These are phyloP conservation scores for Phytophthora agathidicida DNA, from an alignment of 352 stramenopile genomes.

Conservation along the genomic window DNA sequence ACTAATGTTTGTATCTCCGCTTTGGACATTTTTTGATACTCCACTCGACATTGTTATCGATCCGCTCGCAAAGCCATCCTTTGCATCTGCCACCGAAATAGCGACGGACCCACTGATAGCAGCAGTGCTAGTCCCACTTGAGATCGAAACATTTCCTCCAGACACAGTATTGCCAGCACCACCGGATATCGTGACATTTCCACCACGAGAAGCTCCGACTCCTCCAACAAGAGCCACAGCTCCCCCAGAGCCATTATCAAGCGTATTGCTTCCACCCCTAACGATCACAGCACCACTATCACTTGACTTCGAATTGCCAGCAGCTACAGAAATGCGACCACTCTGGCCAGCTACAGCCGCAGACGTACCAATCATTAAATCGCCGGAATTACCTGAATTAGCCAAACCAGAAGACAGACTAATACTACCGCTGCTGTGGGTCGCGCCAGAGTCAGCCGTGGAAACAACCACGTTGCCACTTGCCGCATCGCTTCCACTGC, in stretches of 20 bases:
- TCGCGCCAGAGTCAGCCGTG: too few species aligned
- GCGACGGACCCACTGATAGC: conserved; percentile 17
- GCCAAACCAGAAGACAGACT: too few species aligned
- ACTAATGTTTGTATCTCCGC: conserved; percentile 19
- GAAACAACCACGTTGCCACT: too few species aligned
- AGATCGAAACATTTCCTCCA: conserved; percentile 19
- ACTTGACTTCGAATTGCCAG: background rate
- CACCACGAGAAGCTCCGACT: conserved; percentile 1
- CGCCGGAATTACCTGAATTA: too few species aligned
- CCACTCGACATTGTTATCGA: conserved; percentile 31
- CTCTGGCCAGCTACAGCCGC: too few species aligned
- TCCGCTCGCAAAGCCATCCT: conserved; percentile 24
- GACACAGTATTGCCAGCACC: background rate
- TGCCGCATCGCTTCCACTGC: too few species aligned
- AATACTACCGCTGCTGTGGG: too few species aligned
- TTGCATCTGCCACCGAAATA: conserved; percentile 7
- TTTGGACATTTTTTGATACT: conserved; percentile 26
- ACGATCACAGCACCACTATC: background rate
- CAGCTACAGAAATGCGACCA: background rate
- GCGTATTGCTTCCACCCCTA: background rate
- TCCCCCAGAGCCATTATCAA: conserved; percentile 6
- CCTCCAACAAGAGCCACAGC: conserved; percentile 4
- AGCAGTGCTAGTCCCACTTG: conserved; percentile 23
- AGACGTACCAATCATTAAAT: too few species aligned
- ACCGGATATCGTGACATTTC: conserved; percentile 5